phyloP scores from a whole-genome alignment of 1,284 basidiomycete genomes.

The Boletus smithii region DNA sequence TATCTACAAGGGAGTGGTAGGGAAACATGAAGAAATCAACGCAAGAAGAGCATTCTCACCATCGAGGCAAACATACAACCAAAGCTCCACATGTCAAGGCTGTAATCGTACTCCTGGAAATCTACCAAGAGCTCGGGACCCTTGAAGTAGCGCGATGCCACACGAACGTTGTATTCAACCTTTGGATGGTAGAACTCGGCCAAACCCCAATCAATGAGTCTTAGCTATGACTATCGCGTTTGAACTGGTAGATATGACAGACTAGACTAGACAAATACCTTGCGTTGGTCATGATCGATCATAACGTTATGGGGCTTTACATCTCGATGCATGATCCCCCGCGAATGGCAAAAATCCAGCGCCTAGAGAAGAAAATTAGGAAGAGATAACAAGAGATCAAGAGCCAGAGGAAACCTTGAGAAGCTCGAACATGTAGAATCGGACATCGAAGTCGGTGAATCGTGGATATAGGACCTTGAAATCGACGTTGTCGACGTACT shows the following conservation, averaged over 20 bases:
- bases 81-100: conserved; percentile 97
- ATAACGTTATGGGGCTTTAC: conserved; percentile 99
- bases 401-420: conserved; percentile 65
- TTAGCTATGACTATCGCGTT: conserved; percentile 53
- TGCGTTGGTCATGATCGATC: conserved; percentile 97
- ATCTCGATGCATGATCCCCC: conserved; percentile 99
- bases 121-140: conserved; percentile 96
- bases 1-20: conserved; percentile 55
- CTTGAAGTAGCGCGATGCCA: conserved; percentile 97
- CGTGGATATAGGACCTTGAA: conserved; percentile 97
- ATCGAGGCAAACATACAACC: conserved; percentile 99
- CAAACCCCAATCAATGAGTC: conserved; percentile 98
- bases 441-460: conserved; percentile 92
- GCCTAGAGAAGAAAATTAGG: conserved; percentile 51
- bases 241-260: conserved; percentile 5
- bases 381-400: conserved; percentile 7
- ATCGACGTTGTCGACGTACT: conserved; percentile 98
- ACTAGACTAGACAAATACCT: conserved; percentile 48
- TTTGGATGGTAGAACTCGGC: conserved; percentile 99
- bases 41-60: conserved; percentile 47
- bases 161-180: conserved; percentile 97
- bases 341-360: conserved; percentile 96
- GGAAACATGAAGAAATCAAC: conserved; percentile 2
- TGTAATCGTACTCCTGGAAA: conserved; percentile 98
- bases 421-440: conserved; percentile 96